Conservation (phyloP, 805 yeast species). For the Metschnikowia koreensis region DNA sequence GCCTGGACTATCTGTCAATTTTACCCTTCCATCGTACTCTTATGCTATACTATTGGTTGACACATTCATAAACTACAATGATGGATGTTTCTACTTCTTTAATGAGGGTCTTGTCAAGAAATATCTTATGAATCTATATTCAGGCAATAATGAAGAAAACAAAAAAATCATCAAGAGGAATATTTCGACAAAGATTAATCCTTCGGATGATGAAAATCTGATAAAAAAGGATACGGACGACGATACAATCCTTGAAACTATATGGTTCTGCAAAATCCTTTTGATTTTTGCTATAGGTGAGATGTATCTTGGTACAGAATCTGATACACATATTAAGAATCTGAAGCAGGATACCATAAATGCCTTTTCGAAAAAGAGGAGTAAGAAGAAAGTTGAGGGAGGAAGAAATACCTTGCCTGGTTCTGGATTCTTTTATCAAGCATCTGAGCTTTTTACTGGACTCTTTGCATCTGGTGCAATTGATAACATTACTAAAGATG, state of each 20-base stretch:
- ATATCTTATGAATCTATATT: constrained; percentile 61
- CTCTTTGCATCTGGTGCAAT: constrained; percentile 77
- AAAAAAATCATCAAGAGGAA: constrained; percentile 38
- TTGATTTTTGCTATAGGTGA: constrained; percentile 78
- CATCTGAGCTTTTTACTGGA: constrained; percentile 76
- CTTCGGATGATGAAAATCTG: constrained; percentile 37
- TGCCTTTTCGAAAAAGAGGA: constrained; percentile 19
- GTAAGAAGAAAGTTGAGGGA: constrained; percentile 15
- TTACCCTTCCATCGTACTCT: constrained; percentile 71
- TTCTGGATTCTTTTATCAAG: constrained; percentile 73
- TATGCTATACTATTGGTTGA: constrained; percentile 75
- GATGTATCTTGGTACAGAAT: constrained; percentile 77
- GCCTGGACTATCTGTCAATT: constrained; percentile 67
- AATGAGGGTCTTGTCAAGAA: constrained; percentile 77
- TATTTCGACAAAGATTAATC: constrained; percentile 22
- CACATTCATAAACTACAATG: constrained; percentile 74
- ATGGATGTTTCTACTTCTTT: constrained; percentile 81
- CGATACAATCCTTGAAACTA: constrained; percentile 67
- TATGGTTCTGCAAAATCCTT: constrained; percentile 76
- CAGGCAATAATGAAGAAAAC: constrained; percentile 44
- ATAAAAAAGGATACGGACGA: constrained; percentile 44
- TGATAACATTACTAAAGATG: constrained; percentile 73
- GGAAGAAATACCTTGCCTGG: constrained; percentile 61
- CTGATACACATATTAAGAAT: constrained; percentile 54
- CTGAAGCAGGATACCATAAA: constrained; percentile 22